phyloP scores from a whole-genome alignment of 2,329 filamentous ascomycete genomes.

The Fonsecaea nubica region DNA sequence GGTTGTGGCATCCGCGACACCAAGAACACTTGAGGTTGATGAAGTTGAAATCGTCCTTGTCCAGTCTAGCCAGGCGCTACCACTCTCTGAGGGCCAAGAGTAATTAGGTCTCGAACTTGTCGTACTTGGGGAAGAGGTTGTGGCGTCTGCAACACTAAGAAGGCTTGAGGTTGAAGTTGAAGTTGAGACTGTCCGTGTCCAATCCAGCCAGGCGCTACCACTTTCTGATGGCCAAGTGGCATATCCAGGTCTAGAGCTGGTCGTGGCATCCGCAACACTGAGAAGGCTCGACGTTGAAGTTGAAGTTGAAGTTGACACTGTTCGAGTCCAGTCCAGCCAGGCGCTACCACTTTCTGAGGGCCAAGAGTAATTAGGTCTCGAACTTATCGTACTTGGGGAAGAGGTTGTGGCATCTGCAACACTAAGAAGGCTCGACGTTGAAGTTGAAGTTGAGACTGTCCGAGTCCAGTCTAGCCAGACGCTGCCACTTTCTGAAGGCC shows the following conservation, averaged over 20 bases:
- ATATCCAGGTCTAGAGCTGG: background rate
- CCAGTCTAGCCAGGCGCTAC: slow-evolving; percentile 21
- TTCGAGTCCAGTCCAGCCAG: slow-evolving; percentile 3
- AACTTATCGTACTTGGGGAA: background rate
- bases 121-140: background rate
- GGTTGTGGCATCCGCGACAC: slow-evolving; percentile 6
- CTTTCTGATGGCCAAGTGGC: slow-evolving; percentile 9
- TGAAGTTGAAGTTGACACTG: too few species aligned
- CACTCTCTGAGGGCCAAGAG: slow-evolving; percentile 9
- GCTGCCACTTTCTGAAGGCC: slow-evolving; percentile 4
- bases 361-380: background rate
- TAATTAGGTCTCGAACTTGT: background rate
- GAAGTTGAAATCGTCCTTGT: slow-evolving; percentile 5
- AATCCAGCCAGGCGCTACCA: slow-evolving; percentile 17
- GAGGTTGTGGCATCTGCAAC: slow-evolving; percentile 4
- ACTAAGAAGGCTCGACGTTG: background rate
- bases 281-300: background rate
- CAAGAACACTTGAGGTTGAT: background rate
- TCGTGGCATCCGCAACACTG: slow-evolving; percentile 4
- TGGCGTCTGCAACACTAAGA: slow-evolving; percentile 3
- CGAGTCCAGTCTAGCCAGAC: slow-evolving; percentile 10
- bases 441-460: slow-evolving; percentile 1
- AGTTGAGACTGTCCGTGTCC: slow-evolving; percentile 11
- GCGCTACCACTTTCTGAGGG: slow-evolving; percentile 12
- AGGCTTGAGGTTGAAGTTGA: background rate